These are phyloP conservation scores for Didymella sp. DNA, from an alignment of 2,329 filamentous ascomycete species.

Conservation along the genomic window DNA sequence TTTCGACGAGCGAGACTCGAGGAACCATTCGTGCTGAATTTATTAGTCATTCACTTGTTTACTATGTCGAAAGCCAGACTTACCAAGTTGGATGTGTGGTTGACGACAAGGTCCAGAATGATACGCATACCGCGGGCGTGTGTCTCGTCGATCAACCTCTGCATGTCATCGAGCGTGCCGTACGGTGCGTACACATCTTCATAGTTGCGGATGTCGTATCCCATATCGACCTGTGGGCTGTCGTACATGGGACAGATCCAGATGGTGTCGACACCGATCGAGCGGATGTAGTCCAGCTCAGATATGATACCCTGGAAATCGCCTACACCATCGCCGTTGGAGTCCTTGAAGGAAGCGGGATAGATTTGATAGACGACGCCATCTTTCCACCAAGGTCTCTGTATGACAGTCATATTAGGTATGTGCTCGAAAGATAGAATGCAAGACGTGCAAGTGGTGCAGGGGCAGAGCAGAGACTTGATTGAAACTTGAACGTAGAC, in stretches of 20 bases:
- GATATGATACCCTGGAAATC: slow-evolving; percentile 66
- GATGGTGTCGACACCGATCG: slow-evolving; percentile 53
- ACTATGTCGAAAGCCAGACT: neutral
- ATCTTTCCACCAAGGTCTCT: slow-evolving; percentile 65
- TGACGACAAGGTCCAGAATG: slow-evolving; percentile 51
- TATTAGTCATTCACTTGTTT: slow-evolving; percentile 6
- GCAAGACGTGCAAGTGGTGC: slow-evolving; percentile 6
- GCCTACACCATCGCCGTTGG: slow-evolving; percentile 62
- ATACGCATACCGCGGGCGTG: slow-evolving; percentile 49
- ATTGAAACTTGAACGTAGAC: slow-evolving; percentile 9
- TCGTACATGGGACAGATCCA: slow-evolving; percentile 53
- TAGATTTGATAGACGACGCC: slow-evolving; percentile 68
- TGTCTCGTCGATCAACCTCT: slow-evolving; percentile 45
- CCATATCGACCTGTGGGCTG: slow-evolving; percentile 57
- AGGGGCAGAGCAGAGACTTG: neutral
- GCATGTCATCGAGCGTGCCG: slow-evolving; percentile 51
- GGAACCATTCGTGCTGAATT: slow-evolving; percentile 62
- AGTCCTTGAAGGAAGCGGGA: slow-evolving; percentile 67
- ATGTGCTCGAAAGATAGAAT: slow-evolving; percentile 2
- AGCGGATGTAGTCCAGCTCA: slow-evolving; percentile 62
- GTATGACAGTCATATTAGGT: slow-evolving; percentile 40
- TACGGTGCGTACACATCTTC: slow-evolving; percentile 50
- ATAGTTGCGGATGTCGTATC: slow-evolving; percentile 51
- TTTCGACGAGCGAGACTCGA: slow-evolving; percentile 60
- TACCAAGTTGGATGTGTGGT: slow-evolving; percentile 50